These are phyloP conservation scores for Globisporangium orthogonon DNA, from an alignment of 352 stramenopile genomes.

Conservation along the genomic window DNA sequence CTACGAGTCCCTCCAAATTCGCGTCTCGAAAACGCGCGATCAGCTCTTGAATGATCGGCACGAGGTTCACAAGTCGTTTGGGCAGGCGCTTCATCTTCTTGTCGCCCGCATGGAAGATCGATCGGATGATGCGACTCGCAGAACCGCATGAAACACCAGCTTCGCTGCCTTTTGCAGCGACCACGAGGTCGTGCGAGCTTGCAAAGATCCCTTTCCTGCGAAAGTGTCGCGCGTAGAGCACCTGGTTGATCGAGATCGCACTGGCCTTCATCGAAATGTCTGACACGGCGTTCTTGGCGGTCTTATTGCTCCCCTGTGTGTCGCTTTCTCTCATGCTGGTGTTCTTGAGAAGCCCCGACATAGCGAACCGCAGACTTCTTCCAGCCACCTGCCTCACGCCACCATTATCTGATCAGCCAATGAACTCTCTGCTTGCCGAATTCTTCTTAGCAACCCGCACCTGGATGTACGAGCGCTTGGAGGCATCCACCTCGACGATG, in stretches of 20 bases:
- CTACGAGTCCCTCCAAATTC: conserved; percentile 25
- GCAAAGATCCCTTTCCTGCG: conserved; percentile 28
- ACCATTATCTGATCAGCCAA: not conserved
- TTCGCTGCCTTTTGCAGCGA: conserved; percentile 26
- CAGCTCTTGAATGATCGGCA: conserved; percentile 50
- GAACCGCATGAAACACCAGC: conserved; percentile 23
- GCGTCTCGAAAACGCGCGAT: conserved; percentile 29
- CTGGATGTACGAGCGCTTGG: conserved; percentile 43
- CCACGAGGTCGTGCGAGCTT: conserved; percentile 26
- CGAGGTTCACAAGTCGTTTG: conserved; percentile 50
- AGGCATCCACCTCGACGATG: conserved; percentile 28
- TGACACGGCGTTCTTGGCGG: not conserved
- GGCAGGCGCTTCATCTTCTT: conserved; percentile 30
- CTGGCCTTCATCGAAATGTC: not conserved
- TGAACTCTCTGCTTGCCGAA: not conserved
- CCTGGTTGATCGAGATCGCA: conserved; percentile 47
- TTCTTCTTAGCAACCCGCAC: conserved; percentile 11
- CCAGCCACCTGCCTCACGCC: conserved; percentile 26
- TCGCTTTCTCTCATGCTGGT: not conserved
- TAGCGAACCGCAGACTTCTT: conserved; percentile 36
- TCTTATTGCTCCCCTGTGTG: not conserved
- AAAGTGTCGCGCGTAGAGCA: conserved; percentile 51
- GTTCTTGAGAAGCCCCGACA: not conserved
- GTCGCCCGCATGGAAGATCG: conserved; percentile 28
- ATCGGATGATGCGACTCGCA: conserved; percentile 32